Evolutionary conservation across 805 yeast genomes (phyloP).

Genomic region (Lachancea meyersii): DNA sequence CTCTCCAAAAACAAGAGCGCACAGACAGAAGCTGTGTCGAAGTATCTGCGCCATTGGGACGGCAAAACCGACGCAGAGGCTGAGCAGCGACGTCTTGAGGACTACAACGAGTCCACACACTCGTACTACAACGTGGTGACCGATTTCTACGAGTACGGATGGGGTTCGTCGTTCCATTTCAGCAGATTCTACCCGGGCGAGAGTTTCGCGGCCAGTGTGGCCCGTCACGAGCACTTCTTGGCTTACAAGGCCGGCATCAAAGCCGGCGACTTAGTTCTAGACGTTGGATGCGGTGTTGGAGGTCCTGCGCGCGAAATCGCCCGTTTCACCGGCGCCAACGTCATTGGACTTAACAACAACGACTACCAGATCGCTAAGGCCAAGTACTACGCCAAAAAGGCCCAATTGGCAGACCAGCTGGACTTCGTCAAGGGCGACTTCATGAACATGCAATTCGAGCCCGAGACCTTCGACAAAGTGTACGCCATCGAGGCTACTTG

Average conservation of each 20-base stretch:
- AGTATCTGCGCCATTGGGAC: slow-evolving; percentile 96
- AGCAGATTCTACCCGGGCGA: slow-evolving; percentile 92
- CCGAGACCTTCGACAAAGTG: slow-evolving; percentile 87
- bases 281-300: slow-evolving; percentile 99
- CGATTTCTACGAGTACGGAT: slow-evolving; percentile 97
- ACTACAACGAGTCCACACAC: slow-evolving; percentile 85
- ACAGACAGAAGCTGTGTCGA: slow-evolving; percentile 75
- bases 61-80: slow-evolving; percentile 73
- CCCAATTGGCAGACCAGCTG: slow-evolving; percentile 64
- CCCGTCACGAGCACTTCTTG: slow-evolving; percentile 93
- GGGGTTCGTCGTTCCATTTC: slow-evolving; percentile 99
- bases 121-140: slow-evolving; percentile 96
- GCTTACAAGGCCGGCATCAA: slow-evolving; percentile 79
- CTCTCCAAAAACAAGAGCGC: slow-evolving; percentile 72
- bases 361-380: slow-evolving; percentile 96
- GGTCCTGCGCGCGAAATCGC: slow-evolving; percentile 97
- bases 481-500: slow-evolving; percentile 98
- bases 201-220: slow-evolving; percentile 87
- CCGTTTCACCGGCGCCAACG: slow-evolving; percentile 79
- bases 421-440: slow-evolving; percentile 93
- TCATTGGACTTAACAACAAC: slow-evolving; percentile 91
- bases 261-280: slow-evolving; percentile 81
- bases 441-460: slow-evolving; percentile 97
- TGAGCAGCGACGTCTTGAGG: slow-evolving; percentile 66
- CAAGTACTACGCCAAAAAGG: slow-evolving; percentile 63